These are phyloP conservation scores for Cryomyces minteri DNA, from an alignment of 495 filamentous ascomycete genomes.

Conservation along the genomic window DNA sequence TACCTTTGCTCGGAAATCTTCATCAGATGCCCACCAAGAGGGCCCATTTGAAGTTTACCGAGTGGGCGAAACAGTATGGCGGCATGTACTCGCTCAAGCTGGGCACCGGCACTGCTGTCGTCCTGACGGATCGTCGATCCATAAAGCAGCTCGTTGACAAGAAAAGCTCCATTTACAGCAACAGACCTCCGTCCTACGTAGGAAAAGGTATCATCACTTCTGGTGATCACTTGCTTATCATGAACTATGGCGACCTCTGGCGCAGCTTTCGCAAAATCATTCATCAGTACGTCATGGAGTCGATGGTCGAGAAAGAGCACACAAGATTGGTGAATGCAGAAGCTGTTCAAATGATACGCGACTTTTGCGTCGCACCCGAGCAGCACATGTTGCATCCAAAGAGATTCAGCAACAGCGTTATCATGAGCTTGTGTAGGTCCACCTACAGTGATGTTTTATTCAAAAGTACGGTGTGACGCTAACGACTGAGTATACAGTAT, in stretches of 20 bases:
- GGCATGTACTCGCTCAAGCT: slow-evolving; percentile 26
- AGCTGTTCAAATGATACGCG: slow-evolving; percentile 25
- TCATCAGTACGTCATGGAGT: slow-evolving; percentile 22
- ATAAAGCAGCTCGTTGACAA: slow-evolving; percentile 26
- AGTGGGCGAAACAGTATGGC: slow-evolving; percentile 28
- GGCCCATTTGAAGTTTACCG: slow-evolving; percentile 21
- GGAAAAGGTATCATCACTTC: slow-evolving; percentile 20
- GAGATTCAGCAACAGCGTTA: slow-evolving; percentile 19
- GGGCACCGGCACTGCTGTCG: slow-evolving; percentile 17
- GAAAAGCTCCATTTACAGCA: slow-evolving; percentile 24
- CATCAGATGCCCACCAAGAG: slow-evolving; percentile 20
- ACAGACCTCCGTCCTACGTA: slow-evolving; percentile 28
- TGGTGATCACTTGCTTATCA: slow-evolving; percentile 26
- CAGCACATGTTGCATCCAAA: slow-evolving; percentile 28
- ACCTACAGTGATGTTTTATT: too few species aligned
- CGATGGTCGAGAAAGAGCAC: slow-evolving; percentile 25
- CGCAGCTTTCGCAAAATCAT: slow-evolving; percentile 24
- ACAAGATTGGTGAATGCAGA: slow-evolving; percentile 27
- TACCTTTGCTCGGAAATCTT: slow-evolving; percentile 24
- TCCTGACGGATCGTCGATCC: slow-evolving; percentile 17
- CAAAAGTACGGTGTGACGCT: background rate
- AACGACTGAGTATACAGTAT: slow-evolving; percentile 15
- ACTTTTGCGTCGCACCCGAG: slow-evolving; percentile 22
- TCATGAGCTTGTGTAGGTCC: slow-evolving; percentile 20
- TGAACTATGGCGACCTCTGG: slow-evolving; percentile 25